phyloP scores from a whole-genome alignment of 208 protist species.

The Crithidia acanthocephali region DNA sequence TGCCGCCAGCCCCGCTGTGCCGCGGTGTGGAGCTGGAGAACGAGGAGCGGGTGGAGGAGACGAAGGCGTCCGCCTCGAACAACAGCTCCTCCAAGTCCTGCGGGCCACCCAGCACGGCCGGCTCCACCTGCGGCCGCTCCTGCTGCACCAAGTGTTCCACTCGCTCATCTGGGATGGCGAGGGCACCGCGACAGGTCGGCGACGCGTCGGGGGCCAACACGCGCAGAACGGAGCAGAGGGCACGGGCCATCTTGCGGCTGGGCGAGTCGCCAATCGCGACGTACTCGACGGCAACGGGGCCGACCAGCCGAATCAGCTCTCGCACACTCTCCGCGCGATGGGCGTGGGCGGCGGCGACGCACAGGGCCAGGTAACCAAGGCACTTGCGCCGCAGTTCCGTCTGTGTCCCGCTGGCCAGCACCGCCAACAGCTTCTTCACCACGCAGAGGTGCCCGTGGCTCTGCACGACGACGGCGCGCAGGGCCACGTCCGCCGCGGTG shows the following conservation, averaged over 20 bases:
- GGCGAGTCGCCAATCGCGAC: conserved; percentile 69
- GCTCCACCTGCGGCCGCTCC: conserved; percentile 51
- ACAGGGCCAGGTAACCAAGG: conserved; percentile 80
- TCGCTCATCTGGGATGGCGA: conserved; percentile 46
- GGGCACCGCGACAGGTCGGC: conserved; percentile 11
- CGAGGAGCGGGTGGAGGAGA: conserved; percentile 50
- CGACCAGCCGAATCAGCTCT: conserved; percentile 20
- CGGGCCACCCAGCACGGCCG: conserved; percentile 38
- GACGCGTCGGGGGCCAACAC: conserved; percentile 16
- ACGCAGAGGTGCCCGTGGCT: conserved; percentile 56
- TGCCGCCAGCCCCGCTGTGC: not conserved
- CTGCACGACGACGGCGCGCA: conserved; percentile 62
- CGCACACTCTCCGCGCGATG: conserved; percentile 13
- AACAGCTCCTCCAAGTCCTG: conserved; percentile 50
- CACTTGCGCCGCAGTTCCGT: conserved; percentile 83
- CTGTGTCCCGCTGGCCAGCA: conserved; percentile 63
- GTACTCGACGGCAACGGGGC: conserved; percentile 45
- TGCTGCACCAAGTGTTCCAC: conserved; percentile 59
- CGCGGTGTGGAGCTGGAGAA: conserved; percentile 28
- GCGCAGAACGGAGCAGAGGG: conserved; percentile 71
- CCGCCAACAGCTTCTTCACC: conserved; percentile 44
- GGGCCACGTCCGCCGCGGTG: conserved; percentile 59
- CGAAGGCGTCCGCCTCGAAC: conserved; percentile 60
- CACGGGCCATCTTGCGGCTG: conserved; percentile 81
- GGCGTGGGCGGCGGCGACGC: conserved; percentile 41